Evolutionary conservation across 345 rosid genomes (phyloP), one percentile per base, ranked within the genome.

Genomic region (Eucalyptus sideroxylon): DNA sequence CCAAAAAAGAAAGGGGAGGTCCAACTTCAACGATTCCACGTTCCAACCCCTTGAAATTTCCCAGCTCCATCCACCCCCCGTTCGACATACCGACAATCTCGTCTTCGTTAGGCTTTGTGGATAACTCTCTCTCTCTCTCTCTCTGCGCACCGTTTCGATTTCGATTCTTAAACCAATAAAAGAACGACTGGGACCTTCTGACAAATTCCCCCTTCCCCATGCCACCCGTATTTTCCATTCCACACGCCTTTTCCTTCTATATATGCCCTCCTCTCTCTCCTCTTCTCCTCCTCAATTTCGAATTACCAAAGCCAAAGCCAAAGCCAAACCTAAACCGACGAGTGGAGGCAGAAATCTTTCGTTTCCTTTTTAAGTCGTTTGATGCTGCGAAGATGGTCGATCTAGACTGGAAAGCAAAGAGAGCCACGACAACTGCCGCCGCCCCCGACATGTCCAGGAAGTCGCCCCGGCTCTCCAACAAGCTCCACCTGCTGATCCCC

Each of bases 371-470:
- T 5, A 9, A 17, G 44, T 16, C 17, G 65, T 16, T 55, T 16
- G 14, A 72, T 37, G 45, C 91, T 9, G 6, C 23, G 51, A 92
- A 89, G 59, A 97, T 97, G 99, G 95, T 95, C 55, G 98, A 95
- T 92, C 72, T 97, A 69, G 96, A 93, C 69, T 94, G 95, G 90
- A 91, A 93, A 86, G 90, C 93, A 67, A 95, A 93, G 50, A 93
- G 93, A 77, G 83, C 83, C 47, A 40, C 83, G 93, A 92, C 89
- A 16, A 88, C 95, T 26, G 62, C 62, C 30, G 30, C 62, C 6
- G 26, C 90, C 65, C 62, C 94, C 50, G 93, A 94, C 88, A 89
- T 93, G 59, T 92, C 95, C 3, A 91, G 86, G 91, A 94, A 92
- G 88, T 93, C 96, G 44, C 92, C 94, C 1, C 92, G 92, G 94